Base-by-base conservation (phyloP, 495 filamentous ascomycete species). In the Penicillium arizonense region DNA sequence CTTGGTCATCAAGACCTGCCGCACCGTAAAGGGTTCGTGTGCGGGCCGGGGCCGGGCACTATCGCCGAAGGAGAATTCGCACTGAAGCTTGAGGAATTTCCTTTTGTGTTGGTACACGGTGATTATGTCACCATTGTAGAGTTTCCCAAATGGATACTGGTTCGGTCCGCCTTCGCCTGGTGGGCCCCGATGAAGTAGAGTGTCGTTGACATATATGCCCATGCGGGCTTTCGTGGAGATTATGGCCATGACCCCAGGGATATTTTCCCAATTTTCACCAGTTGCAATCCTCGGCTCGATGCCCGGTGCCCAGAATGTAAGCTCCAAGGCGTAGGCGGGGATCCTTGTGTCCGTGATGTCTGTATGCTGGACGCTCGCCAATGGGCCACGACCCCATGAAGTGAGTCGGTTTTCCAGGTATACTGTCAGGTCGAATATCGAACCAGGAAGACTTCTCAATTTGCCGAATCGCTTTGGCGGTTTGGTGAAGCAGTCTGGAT, bases 281-380 rank as follows among this genome's bases (percentile, higher is more conserved):
- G 79, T 57, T 21, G 78, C 74, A 24, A 82, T 77, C 4, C 63
- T 63, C 2, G 73, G 64, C 14, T 87, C 83, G 53, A 88, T 83
- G 2, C 78, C 79, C 0, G 80, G 77, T 21, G 81, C 82, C 80
- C 84, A 90, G 57, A 91, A 83, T 13, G 85, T 75, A 46, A 97
- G 77, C 56, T 87, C 84, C 57, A 95, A 80, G n/a, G 86, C 91
- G 47, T 83, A 83, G 59, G 91, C 91, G 5, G 91, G 89, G 28
- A 97, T 83, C 18, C 82, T 85, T 4, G 72, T 79, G 53, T 96
- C 87, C 44, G 67, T 61, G 26, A 60, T 66, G 26, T 81, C 71
- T 2, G 80, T 65, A 58, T 90, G 86, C 26, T 82, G 68, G 46
- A 86, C 65, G 12, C 83, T 88, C 46, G 87, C 88, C 14, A 68